Percentiles rank a stretch among this genome's conserved stretches.
Evolutionary conservation across 1,284 basidiomycete genomes (phyloP).

Genomic region (Cutaneotrichosporon cavernicola): DNA sequence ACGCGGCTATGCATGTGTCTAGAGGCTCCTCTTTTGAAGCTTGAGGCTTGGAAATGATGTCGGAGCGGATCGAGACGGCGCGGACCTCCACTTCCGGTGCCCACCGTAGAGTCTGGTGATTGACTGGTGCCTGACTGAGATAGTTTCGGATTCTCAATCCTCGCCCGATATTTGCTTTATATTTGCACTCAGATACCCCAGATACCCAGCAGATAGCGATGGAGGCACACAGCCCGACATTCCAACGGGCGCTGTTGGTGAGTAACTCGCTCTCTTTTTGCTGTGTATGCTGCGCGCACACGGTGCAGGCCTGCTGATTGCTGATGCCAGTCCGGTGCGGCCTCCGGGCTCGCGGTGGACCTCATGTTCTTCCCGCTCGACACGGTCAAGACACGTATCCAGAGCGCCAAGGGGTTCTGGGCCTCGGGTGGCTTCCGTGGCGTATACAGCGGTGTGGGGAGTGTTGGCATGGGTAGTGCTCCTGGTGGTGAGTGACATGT

Average conservation of each 20-base stretch:
- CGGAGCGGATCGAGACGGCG: not conserved
- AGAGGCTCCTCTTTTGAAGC: not conserved
- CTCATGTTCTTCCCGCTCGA: constrained; percentile 96
- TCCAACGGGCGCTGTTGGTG: constrained; percentile 43
- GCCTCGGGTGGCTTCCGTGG: constrained; percentile 85
- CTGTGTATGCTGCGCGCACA: not conserved
- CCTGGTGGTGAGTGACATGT: constrained; percentile 71
- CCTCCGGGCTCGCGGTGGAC: constrained; percentile 87
- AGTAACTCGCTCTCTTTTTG: constrained; percentile 15
- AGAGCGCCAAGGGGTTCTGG: constrained; percentile 82
- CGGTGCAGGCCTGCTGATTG: not conserved
- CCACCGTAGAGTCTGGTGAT: not conserved
- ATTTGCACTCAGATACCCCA: no score
- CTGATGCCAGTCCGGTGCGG: constrained; percentile 68
- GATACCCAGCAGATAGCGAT: constrained; percentile 2
- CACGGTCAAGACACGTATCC: constrained; percentile 93
- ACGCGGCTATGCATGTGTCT: constrained; percentile 7
- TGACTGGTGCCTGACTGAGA: not conserved
- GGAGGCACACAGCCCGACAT: constrained; percentile 29
- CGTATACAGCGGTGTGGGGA: constrained; percentile 91
- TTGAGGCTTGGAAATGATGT: not conserved
- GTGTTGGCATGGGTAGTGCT: constrained; percentile 91
- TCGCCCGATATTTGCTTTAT: not conserved
- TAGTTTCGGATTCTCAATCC: not conserved
- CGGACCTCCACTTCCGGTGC: constrained; percentile 1